These are phyloP conservation scores for Lichtheimia corymbifera DNA, from an alignment of 371 early-diverging fungal species.

Conservation along the genomic window DNA sequence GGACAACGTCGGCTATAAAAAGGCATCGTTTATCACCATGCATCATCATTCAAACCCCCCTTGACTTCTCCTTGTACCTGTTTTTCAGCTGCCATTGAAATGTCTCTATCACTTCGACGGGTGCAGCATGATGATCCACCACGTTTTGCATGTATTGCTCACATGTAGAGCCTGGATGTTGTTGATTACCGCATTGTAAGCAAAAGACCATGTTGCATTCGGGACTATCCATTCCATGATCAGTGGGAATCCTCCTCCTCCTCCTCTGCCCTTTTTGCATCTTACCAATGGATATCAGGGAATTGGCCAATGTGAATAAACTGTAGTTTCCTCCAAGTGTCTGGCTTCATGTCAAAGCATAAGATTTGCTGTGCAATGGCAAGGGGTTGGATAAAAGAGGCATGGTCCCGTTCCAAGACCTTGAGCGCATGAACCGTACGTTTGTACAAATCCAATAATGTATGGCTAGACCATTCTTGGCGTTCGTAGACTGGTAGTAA, in stretches of 20 bases:
- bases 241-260: conserved; percentile 3
- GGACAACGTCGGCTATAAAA: conserved; percentile 62
- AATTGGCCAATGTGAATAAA: conserved; percentile 64
- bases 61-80: conserved; percentile 5
- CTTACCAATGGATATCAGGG: conserved; percentile 58
- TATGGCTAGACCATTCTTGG: conserved; percentile 32
- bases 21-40: background rate
- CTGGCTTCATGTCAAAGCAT: conserved; percentile 59
- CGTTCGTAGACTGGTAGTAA: conserved; percentile 22
- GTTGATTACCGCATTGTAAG: conserved; percentile 59
- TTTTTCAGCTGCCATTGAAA: conserved; percentile 50
- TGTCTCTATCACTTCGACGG: conserved; percentile 36
- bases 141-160: conserved; percentile 46
- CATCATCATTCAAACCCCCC: background rate
- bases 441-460: conserved; percentile 27
- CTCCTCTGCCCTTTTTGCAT: background rate
- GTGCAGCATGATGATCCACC: conserved; percentile 15
- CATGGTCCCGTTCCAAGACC: conserved; percentile 13
- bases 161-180: conserved; percentile 52
- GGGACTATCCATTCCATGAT: conserved; percentile 5
- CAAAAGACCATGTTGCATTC: conserved; percentile 49
- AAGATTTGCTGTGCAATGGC: conserved; percentile 45
- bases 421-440: conserved; percentile 19
- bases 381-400: background rate
- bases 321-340: conserved; percentile 68